A percentile compares a stretch with the other conserved stretches of the same genome.
These are phyloP conservation scores for Ophiorrhiza pumila DNA, from an alignment of 257 asterid species.

Conservation along the genomic window DNA sequence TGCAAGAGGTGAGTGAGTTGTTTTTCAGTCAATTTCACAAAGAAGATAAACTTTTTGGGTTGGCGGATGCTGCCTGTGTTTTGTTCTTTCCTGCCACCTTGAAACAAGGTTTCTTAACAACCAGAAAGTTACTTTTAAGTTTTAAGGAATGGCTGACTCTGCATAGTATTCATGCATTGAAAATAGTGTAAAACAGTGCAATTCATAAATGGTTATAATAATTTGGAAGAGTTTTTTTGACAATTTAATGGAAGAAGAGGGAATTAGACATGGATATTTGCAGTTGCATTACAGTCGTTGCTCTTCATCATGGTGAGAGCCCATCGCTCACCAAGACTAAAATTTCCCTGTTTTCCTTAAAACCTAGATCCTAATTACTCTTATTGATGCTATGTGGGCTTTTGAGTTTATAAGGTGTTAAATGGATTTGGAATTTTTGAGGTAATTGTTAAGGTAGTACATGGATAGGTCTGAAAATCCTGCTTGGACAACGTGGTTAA, in stretches of 20 bases:
- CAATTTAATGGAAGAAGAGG: neutral
- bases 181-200: neutral
- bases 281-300: too few species aligned
- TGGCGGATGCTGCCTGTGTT: too few species aligned
- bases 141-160: neutral
- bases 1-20: slow-evolving; percentile 58
- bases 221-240: neutral
- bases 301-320: neutral
- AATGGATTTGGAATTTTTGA: neutral
- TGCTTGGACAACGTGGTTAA: neutral
- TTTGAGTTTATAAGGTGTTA: neutral
- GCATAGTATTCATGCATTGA: neutral
- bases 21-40: slow-evolving; percentile 13
- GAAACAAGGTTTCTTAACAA: neutral
- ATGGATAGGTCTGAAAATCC: neutral
- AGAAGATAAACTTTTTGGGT: neutral
- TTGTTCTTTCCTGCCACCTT: too few species aligned
- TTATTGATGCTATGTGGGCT: neutral
- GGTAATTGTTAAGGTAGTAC: neutral
- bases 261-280: neutral
- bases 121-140: neutral
- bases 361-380: neutral
- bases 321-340: neutral
- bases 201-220: neutral
- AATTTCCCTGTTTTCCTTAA: neutral